Evolutionary conservation across 306 rosid species (phyloP), one percentile per base, ranked within the genome.

Genomic region (Clitoria ternatea): DNA sequence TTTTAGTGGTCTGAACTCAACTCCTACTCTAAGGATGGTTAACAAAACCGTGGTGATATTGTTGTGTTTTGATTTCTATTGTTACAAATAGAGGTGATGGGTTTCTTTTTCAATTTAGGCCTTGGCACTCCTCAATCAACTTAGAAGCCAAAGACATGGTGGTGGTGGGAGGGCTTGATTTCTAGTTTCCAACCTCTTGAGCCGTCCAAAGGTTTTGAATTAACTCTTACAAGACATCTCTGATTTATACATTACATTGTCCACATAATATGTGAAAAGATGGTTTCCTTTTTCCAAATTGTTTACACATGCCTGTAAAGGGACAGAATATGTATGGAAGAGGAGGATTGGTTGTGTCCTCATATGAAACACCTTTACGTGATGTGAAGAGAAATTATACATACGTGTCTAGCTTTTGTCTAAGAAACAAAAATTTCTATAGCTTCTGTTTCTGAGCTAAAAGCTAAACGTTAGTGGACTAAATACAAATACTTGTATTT

Each of bases 71-170:
- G 17, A 22, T 42, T 45, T 43, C 4, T 11, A 44, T 40, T 55
- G 53, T 10, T n/a, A 18, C 30, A 29, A 48, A 61, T 24, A 62
- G 15, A 3, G 18, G 55, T 49, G 42, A 35, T 30, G 62, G 56
- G 23, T 67, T 56, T 55, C 48, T 18, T 49, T 66, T 77, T 32
- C 55, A 48, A 36, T 69, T 64, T 85, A 92, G 98, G 98, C 98
- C 6, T 84, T 89, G 77, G 72, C 76, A n/a, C 96, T 92, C 62
- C 96, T 92, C 13, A 84, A 84, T 81, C 87, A 27, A 80, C 85
- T 92, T 78, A 87, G 90, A 83, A 81, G 24, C 86, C 94, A 87
- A 54, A 86, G 96, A 69, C 96, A 89, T 20, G 91, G 92, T n/a
- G 74, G 73, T 79, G 91, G 85, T 8, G 92, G 90, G 65, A 84